A percentile compares a stretch with the other conserved stretches of the same genome.
Conservation (phyloP, 2,329 filamentous ascomycete genomes). For the Lecanicillium sp. region DNA sequence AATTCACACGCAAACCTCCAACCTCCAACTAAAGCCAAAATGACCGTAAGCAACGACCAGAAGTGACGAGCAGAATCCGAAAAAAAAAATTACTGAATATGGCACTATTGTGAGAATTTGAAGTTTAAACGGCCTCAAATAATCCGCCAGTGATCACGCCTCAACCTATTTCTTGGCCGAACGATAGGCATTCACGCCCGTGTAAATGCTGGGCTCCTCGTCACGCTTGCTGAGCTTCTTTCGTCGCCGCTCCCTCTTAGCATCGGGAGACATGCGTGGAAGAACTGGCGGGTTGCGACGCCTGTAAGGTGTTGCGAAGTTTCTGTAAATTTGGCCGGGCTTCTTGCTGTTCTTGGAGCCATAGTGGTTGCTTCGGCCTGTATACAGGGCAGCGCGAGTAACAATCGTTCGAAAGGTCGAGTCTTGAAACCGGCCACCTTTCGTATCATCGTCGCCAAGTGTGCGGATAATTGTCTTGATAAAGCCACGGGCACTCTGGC, state of each 20-base stretch:
- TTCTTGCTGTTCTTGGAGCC: constrained; percentile 10
- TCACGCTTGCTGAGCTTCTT: neutral
- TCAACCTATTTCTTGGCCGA: constrained; percentile 9
- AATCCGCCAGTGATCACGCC: neutral
- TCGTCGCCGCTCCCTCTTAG: neutral
- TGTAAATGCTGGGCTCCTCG: constrained; percentile 9
- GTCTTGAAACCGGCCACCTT: constrained; percentile 11
- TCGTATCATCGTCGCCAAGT: constrained; percentile 9
- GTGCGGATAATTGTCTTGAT: constrained; percentile 10
- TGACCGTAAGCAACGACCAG: no score
- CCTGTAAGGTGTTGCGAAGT: no score
- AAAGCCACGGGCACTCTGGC: neutral
- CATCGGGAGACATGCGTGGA: no score
- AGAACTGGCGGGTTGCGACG: no score
- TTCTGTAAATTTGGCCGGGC: neutral
- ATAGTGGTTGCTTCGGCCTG: constrained; percentile 14
- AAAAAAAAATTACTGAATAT: no score
- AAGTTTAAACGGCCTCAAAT: no score
- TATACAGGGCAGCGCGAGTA: constrained; percentile 17
- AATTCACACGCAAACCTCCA: no score
- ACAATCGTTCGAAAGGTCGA: constrained; percentile 19
- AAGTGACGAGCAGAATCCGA: no score
- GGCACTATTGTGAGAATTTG: no score
- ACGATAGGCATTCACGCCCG: constrained; percentile 20
- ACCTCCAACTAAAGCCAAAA: no score